Evolutionary conservation across 768 basidiomycete species (phyloP).

Genomic region (Tylopilus rubrobrunneus): DNA sequence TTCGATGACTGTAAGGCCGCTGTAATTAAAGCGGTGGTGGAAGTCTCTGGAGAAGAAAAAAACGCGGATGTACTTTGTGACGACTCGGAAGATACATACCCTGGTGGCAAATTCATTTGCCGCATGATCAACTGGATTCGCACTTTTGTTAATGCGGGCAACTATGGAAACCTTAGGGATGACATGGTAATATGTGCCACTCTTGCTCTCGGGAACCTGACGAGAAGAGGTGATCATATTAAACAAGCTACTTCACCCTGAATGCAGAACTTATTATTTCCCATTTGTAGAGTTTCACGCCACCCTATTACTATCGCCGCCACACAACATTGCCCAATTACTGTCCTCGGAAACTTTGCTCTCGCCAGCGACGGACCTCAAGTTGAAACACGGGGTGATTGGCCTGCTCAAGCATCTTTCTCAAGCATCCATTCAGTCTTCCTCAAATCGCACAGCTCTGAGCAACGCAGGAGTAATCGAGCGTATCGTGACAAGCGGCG

Average conservation of each 20-base stretch:
- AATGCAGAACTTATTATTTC: constrained; percentile 7
- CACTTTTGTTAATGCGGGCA: constrained; percentile 42
- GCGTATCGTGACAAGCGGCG: constrained; percentile 53
- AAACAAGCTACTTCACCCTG: not conserved
- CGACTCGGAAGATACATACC: constrained; percentile 47
- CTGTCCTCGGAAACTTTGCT: constrained; percentile 57
- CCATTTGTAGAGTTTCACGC: constrained; percentile 51
- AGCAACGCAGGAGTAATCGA: constrained; percentile 61
- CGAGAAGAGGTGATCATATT: constrained; percentile 56
- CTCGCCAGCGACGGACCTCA: constrained; percentile 57
- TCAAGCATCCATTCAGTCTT: constrained; percentile 57
- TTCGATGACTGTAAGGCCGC: constrained; percentile 85
- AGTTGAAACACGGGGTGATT: constrained; percentile 85
- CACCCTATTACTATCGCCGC: constrained; percentile 58
- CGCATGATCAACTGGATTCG: constrained; percentile 77
- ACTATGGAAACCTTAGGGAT: constrained; percentile 43
- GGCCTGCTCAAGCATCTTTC: constrained; percentile 87
- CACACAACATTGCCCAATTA: constrained; percentile 59
- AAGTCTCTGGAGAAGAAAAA: constrained; percentile 77
- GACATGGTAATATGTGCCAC: constrained; percentile 83
- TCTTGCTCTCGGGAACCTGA: constrained; percentile 78
- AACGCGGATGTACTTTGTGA: constrained; percentile 80
- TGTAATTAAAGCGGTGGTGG: constrained; percentile 80
- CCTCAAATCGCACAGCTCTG: constrained; percentile 55
- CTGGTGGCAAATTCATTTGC: constrained; percentile 69